Base-by-base conservation (phyloP, 805 yeast species). In the Pichia manshurica region DNA sequence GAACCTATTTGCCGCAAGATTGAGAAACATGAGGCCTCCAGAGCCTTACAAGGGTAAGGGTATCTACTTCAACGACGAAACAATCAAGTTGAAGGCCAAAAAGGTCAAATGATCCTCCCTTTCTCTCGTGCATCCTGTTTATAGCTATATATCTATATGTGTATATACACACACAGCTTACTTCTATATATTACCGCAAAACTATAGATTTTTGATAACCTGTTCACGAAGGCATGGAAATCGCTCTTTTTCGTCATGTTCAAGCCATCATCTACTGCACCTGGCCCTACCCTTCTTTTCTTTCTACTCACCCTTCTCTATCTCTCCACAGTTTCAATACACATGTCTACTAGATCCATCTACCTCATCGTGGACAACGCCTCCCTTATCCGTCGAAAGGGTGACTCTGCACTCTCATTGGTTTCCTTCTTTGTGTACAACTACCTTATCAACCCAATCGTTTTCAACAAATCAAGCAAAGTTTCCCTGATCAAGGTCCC, bases 11-110 rank as follows among this genome's bases (percentile, higher is more conserved):
- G 99, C 98, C 17, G 96, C 96, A 15, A 79, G 80, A 48, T 74
- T 93, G 55, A 82, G 98, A 66, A 79, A 78, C 58, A 80, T 80
- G 73, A 87, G 87, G 64, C 95, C 95, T 52, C 99, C 99, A 40
- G 99, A 93, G 71, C 97, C 97, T 35, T 93, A 93, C 68, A 93
- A 93, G 71, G 99, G 99, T 64, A 95, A 95, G 59, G 99, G 99
- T 62, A 84, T 93, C 43, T 93, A 84, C 64, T 84, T 93, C 44
- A 86, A 90, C 66, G 85, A 81, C 61, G 98, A 93, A 72, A 88
- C 95, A 43, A 84, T 93, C 66, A 82, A 81, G 64, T 74, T 91
- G 62, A 93, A 93, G 77, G 87, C 84, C 57, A 87, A 87, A 77
- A 91, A 89, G 77, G 87, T 91, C 66, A 91, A 93, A 81, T 91